These are phyloP conservation scores for Colletotrichum sp. DNA, from an alignment of 2,329 filamentous ascomycete genomes.

Conservation along the genomic window DNA sequence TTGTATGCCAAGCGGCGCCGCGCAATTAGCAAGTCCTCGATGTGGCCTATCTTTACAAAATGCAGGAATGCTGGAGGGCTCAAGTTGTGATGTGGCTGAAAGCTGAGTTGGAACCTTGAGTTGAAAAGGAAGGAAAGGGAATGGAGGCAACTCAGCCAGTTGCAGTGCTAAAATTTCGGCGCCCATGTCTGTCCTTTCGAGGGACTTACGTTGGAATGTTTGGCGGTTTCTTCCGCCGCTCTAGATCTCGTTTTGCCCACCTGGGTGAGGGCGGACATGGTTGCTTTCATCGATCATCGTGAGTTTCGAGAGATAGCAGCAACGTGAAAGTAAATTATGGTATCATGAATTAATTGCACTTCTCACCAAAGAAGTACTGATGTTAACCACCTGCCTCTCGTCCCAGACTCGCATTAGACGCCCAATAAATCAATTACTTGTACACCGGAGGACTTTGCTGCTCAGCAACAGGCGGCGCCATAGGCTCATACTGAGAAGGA, in stretches of 20 bases:
- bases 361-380: too few species aligned
- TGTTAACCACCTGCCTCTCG: background rate
- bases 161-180: background rate
- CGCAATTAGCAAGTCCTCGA: background rate
- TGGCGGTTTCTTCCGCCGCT: background rate
- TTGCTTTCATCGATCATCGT: background rate
- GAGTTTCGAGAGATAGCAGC: accelerated
- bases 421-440: background rate
- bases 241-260: background rate
- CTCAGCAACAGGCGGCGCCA: background rate
- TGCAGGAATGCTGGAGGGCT: background rate
- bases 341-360: background rate
- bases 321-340: background rate
- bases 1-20: background rate
- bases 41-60: background rate
- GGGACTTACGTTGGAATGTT: background rate
- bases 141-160: background rate
- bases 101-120: background rate
- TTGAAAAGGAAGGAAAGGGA: background rate
- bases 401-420: background rate
- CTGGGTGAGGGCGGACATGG: too few species aligned
- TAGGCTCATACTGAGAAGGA: background rate
- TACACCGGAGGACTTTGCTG: background rate
- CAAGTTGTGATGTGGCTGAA: background rate
- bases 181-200: background rate